Percentiles rank a stretch among this genome's conserved stretches.
Conservation (phyloP, 306 rosid species). For the Malus domestica region ASM211411v1 NC_041789.1:31803001-31803500, state of each 20-base stretch:
- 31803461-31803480: conserved; percentile 24
- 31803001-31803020: neutral
- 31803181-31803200: too few species aligned
- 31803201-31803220: too few species aligned
- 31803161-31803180: too few species aligned
- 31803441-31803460: conserved; percentile 13
- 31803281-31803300: neutral
- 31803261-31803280: neutral
- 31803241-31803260: too few species aligned
- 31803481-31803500: conserved; percentile 20
- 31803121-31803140: neutral
- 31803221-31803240: neutral
- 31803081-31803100: neutral
- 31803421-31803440: conserved; percentile 6
- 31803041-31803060: neutral
- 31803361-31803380: neutral
- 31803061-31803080: neutral
- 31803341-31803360: neutral
- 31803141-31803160: neutral
- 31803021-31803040: neutral
- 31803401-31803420: neutral
- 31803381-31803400: neutral
- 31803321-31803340: neutral
- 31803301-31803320: neutral
- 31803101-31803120: neutral